phyloP scores from a whole-genome alignment of 164 flowering plant genomes.

The Vitis rotundifolia region DNA sequence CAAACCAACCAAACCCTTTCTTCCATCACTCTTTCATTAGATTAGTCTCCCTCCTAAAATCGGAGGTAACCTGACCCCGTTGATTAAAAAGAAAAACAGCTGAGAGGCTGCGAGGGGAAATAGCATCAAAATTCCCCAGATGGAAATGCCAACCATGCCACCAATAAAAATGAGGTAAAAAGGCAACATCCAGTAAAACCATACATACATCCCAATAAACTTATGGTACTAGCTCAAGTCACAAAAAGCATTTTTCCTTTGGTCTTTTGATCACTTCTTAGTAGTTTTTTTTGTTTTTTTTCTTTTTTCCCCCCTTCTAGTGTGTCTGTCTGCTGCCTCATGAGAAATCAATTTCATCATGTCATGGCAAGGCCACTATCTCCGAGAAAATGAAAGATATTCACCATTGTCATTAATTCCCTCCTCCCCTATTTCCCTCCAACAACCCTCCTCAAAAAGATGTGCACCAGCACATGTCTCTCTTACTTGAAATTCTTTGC shows the following conservation, averaged over 20 bases:
- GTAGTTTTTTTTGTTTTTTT: background rate
- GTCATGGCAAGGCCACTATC: conserved; percentile 10
- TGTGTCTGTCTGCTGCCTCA: background rate
- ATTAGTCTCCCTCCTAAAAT: conserved; percentile 2
- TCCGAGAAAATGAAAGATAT: conserved; percentile 8
- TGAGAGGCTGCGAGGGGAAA: conserved; percentile 18
- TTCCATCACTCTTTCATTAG: background rate
- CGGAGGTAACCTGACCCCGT: conserved; percentile 15
- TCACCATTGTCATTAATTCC: background rate
- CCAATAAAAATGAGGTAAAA: conserved; percentile 7
- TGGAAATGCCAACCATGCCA: conserved; percentile 8
- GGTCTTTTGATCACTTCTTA: background rate
- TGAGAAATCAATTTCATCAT: conserved; percentile 1
- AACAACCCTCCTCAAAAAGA: background rate
- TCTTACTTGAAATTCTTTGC: conserved; percentile 18
- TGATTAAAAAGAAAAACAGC: conserved; percentile 17
- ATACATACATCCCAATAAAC: conserved; percentile 14
- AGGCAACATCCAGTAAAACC: conserved; percentile 5
- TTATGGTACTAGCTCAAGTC: conserved; percentile 15
- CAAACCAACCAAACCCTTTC: background rate
- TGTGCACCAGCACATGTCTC: conserved; percentile 9
- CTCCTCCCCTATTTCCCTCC: background rate
- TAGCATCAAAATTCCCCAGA: conserved; percentile 22
- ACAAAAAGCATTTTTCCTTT: background rate
- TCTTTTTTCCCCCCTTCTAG: background rate